Evolutionary conservation across 495 filamentous ascomycete species (phyloP), one percentile per base, ranked within the genome.

Genomic region (Tuber magnatum): DNA sequence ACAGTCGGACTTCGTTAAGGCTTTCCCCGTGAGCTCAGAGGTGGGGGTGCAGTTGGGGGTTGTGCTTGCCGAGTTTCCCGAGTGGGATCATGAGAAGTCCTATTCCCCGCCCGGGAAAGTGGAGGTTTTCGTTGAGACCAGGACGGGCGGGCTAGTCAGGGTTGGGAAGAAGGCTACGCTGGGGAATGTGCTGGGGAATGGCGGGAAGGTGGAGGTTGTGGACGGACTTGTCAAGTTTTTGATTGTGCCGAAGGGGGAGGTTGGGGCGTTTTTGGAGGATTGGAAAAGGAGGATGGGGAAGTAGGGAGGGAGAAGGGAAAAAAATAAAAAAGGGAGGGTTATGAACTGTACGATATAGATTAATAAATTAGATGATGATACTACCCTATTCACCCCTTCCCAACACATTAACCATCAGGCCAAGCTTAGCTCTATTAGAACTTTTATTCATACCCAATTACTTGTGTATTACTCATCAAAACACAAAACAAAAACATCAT

Each of bases 81-180:
- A 93, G n/a, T 98, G 94, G 95, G 95, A 99, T 81, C 78, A 82
- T 24, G 85, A 87, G 77, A 84, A 87, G 7, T 91, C 91, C 80
- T 97, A 97, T 78, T 86, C 83, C 14, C 78, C 85, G 0, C 84
- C 84, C 0, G 83, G 85, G 10, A 83, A 79, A 12, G 92, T 97
- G n/a, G 94, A 97, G 79, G 94, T 92, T 78, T 99, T 91, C 82
- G 92, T 94, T 87, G 92, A 97, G 85, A 98, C 93, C 1, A 81
- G 85, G 24, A 85, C 86, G 0, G 93, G 94, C 0, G 96, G 95
- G 18, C 80, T 99, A 78, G 87, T 94, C 74, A 97, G 96, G 84
- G 90, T 92, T 0, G 94, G 95, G n/a, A 93, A 91, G 88, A 96
- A 94, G 82, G 84, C 93, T 73, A 85, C 89, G 35, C 81, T 97